Evolutionary conservation across 1,139 yeast genomes (phyloP).

Genomic region (Candida mesenterica): DNA sequence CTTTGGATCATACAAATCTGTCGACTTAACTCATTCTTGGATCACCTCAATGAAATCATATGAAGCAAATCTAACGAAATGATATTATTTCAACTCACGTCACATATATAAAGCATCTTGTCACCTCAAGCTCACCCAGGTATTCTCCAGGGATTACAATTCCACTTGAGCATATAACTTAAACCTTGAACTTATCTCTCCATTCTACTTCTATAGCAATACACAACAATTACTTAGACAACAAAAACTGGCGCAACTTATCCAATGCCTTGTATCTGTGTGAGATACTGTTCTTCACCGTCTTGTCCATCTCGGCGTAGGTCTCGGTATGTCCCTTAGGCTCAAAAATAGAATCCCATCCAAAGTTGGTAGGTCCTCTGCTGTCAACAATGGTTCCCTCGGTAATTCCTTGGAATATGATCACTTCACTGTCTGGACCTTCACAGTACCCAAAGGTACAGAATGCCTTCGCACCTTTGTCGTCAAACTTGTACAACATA

Average conservation of each 20-base stretch:
- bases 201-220: too few species aligned
- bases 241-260: slow-evolving; percentile 56
- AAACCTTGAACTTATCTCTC: too few species aligned
- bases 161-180: too few species aligned
- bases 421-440: slow-evolving; percentile 71
- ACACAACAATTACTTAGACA: background rate
- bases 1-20: too few species aligned
- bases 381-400: slow-evolving; percentile 75
- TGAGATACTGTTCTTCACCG: slow-evolving; percentile 73
- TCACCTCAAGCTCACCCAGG: too few species aligned
- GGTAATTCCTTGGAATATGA: slow-evolving; percentile 82
- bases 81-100: too few species aligned
- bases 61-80: too few species aligned
- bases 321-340: slow-evolving; percentile 73
- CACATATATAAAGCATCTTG: too few species aligned
- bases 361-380: slow-evolving; percentile 79
- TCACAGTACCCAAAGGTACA: slow-evolving; percentile 92
- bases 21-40: too few species aligned
- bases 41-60: too few species aligned
- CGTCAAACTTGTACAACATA: slow-evolving; percentile 76
- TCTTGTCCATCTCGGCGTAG: slow-evolving; percentile 88
- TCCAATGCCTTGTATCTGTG: slow-evolving; percentile 84
- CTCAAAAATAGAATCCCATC: slow-evolving; percentile 92
- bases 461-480: slow-evolving; percentile 82
- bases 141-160: too few species aligned